Conservation (phyloP, 208 protist species). For the Naegleria fowleri region DNA sequence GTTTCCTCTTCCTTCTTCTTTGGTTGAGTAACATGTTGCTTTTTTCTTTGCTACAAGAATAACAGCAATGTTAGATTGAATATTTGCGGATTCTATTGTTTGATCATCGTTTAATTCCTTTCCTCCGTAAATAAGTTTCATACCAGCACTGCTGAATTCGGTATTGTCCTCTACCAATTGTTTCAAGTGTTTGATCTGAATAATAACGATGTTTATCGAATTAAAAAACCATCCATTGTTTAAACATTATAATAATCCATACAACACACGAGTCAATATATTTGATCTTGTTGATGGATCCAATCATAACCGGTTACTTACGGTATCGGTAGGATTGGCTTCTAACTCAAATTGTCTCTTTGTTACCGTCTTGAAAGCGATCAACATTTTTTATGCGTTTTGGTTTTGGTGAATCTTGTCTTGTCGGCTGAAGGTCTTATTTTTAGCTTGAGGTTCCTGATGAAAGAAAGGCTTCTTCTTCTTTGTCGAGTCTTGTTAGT, state of each 20-base stretch:
- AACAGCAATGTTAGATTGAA: neutral
- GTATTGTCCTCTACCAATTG: neutral
- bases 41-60: slow-evolving; percentile 11
- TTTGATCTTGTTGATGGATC: neutral
- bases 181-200: slow-evolving; percentile 5
- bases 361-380: neutral
- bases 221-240: too few relatives aligned
- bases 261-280: neutral
- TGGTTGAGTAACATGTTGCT: neutral
- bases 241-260: too few relatives aligned
- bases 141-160: neutral
- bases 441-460: too few relatives aligned
- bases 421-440: too few relatives aligned
- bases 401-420: too few relatives aligned
- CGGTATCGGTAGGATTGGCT: neutral
- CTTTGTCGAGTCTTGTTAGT: too few relatives aligned
- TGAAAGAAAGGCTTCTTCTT: too few relatives aligned
- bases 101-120: neutral
- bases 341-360: neutral
- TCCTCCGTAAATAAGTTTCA: slow-evolving; percentile 27
- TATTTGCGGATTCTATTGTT: neutral
- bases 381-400: neutral
- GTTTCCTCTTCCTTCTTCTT: neutral
- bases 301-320: neutral
- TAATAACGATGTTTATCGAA: neutral